Conservation (phyloP, 768 basidiomycete species). For the Mycena metata region DNA sequence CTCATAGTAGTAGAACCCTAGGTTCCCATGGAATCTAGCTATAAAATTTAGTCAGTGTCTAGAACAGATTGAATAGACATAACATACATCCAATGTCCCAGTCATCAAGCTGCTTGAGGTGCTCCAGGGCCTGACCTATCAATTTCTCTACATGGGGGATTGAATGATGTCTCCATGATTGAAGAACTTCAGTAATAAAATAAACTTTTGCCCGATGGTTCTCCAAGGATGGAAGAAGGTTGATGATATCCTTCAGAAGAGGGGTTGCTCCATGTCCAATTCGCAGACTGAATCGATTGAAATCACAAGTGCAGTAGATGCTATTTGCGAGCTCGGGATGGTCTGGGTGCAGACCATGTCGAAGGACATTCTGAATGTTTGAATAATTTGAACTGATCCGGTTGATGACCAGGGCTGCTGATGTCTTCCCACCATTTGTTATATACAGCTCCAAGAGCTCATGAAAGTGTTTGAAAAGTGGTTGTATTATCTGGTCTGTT, state of each 20-base stretch:
- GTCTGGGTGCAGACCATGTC: not conserved
- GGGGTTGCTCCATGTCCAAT: not conserved
- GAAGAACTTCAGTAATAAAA: not conserved
- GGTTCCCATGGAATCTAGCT: not conserved
- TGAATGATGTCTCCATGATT: not conserved
- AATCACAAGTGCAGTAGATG: not conserved
- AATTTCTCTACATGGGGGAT: not conserved
- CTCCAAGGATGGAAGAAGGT: not conserved
- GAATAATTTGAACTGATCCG: not conserved
- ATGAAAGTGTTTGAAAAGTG: not conserved
- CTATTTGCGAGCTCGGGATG: not conserved
- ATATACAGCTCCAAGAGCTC: not conserved
- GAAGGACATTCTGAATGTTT: constrained; percentile 3
- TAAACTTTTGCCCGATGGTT: not conserved
- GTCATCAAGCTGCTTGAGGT: constrained; percentile 2
- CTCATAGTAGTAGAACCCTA: not conserved
- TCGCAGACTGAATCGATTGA: not conserved
- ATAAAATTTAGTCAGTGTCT: not conserved
- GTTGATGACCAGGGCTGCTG: not conserved
- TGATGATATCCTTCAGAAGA: not conserved
- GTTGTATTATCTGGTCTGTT: too few species aligned
- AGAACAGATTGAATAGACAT: not conserved
- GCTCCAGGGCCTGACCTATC: not conserved
- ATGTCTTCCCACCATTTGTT: not conserved
- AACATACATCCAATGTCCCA: constrained; percentile 1